phyloP scores from a whole-genome alignment of 1,139 yeast species.

The Suhomyces yuchorum region DNA sequence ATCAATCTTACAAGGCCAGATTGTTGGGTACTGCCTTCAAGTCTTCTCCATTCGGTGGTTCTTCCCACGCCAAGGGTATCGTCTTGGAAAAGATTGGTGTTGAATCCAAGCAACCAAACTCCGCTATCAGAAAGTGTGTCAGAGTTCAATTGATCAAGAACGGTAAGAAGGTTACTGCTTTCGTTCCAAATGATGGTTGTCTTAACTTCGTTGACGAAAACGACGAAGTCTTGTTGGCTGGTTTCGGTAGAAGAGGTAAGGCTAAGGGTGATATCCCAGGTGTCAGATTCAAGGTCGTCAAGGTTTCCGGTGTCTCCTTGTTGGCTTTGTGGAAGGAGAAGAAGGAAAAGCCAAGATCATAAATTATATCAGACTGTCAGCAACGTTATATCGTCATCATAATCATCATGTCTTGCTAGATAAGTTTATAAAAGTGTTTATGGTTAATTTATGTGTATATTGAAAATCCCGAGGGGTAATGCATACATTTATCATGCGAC shows the following conservation, averaged over 20 bases:
- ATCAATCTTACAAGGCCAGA: conserved; percentile 96
- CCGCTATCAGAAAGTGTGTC: conserved; percentile 99
- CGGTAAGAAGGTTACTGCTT: conserved; percentile 99
- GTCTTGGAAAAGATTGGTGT: conserved; percentile 99
- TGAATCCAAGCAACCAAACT: conserved; percentile 99
- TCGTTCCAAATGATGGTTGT: conserved; percentile 99
- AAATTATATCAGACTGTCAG: conserved; percentile 32
- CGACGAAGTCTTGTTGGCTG: conserved; percentile 99
- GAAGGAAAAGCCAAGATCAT: conserved; percentile 99
- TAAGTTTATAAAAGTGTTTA: conserved; percentile 14
- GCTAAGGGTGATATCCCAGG: conserved; percentile 99
- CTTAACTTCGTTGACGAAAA: conserved; percentile 98
- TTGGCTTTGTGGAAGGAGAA: conserved; percentile 99
- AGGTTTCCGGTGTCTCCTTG: conserved; percentile 99
- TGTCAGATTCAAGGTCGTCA: conserved; percentile 99
- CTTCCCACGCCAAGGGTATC: conserved; percentile 99
- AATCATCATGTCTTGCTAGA: conserved; percentile 15
- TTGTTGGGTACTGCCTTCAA: conserved; percentile 99
- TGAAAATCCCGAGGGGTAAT: conserved; percentile 21
- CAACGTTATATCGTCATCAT: conserved; percentile 13
- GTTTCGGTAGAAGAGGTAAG: conserved; percentile 99
- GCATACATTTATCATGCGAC: conserved; percentile 20
- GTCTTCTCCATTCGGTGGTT: conserved; percentile 99
- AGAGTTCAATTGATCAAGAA: conserved; percentile 99
- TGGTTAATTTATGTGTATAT: conserved; percentile 25